These are phyloP conservation scores for Tolypocladium album DNA, from an alignment of 2,329 filamentous ascomycete genomes.

Conservation along the genomic window DNA sequence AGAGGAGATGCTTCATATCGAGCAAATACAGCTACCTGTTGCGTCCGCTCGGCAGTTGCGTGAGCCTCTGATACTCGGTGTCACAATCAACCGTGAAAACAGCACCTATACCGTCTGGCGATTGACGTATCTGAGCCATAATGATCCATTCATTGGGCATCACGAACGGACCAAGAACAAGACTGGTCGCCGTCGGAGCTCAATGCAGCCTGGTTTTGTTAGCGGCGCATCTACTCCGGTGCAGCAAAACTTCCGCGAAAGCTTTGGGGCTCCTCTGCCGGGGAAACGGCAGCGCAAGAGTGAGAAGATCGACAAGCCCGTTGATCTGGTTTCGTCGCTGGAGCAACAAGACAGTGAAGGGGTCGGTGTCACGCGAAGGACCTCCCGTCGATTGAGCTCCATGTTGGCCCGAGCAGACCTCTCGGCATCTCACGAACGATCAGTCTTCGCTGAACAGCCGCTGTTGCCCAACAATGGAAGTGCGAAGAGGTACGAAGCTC, in stretches of 20 bases:
- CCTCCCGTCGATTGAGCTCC: constrained; percentile 77
- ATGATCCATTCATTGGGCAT: constrained; percentile 41
- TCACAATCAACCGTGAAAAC: constrained; percentile 70
- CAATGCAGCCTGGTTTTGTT: constrained; percentile 55
- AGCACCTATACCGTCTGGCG: constrained; percentile 79
- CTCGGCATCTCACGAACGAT: constrained; percentile 72
- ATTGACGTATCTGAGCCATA: constrained; percentile 63
- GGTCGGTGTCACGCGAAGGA: constrained; percentile 41
- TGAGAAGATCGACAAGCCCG: constrained; percentile 37
- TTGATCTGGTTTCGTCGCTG: constrained; percentile 59
- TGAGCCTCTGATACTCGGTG: constrained; percentile 56
- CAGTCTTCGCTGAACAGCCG: constrained; percentile 62
- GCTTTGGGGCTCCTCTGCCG: constrained; percentile 52
- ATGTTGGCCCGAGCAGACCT: constrained; percentile 79
- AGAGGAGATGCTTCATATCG: constrained; percentile 79
- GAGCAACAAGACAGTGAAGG: constrained; percentile 53
- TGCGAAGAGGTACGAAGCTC: constrained; percentile 59
- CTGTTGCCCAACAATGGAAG: constrained; percentile 29
- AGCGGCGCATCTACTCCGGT: constrained; percentile 71
- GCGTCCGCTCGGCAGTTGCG: constrained; percentile 21
- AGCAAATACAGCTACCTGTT: constrained; percentile 50
- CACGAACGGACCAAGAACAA: constrained; percentile 34
- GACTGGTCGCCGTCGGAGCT: constrained; percentile 44
- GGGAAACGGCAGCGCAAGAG: constrained; percentile 43
- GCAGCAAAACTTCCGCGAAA: constrained; percentile 63